Base-by-base conservation (phyloP, 2,329 filamentous ascomycete genomes). In the Aspergillus sp. region DNA sequence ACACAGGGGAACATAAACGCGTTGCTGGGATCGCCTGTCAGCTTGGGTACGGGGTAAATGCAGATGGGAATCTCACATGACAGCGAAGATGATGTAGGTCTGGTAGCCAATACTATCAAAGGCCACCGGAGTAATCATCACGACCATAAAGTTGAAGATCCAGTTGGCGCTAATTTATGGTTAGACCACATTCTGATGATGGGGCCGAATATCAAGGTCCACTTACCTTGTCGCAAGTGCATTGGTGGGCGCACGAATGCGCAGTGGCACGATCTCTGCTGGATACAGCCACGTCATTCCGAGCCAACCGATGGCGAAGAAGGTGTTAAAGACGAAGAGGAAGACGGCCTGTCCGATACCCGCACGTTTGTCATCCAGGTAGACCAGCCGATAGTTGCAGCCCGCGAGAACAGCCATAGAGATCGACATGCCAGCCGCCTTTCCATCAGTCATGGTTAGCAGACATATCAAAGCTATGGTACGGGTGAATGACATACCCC, bases 301-400 rank as follows among this genome's bases (percentile, higher is more conserved):
- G 2, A 85, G 66, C 82, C 82, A 86, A 0, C 81, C 85, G 1
- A 84, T 81, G 17, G 83, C 85, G 54, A 86, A 87, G 55, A 83
- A 85, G 1, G 84, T 84, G 57, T 87, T 87, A 69, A 86, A 88
- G 3, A 83, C 80, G 66, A 87, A 87, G 14, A 87, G 57, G 56
- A 70, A 71, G 1, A 68, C 66, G 0, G 60, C 59, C 5, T 75
- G 74, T 7, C 69, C 74, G 41, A 76, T 72, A 47, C 75, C 73
- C 3, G 74, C 66, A 14, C 61, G 56, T 5, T 60, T 68, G 19
- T 71, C 69, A 1, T 65, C 59, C 13, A 70, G 54, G 17, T 66
- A 68, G 3, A 62, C 63, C 10, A 61, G 24, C 22, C 60, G 58
- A 24, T 60, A 61, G 45, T 63, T 72, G 16, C 58, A 67, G 11